Conservation (phyloP, 768 basidiomycete genomes). For the Polyporus arcularius region DNA sequence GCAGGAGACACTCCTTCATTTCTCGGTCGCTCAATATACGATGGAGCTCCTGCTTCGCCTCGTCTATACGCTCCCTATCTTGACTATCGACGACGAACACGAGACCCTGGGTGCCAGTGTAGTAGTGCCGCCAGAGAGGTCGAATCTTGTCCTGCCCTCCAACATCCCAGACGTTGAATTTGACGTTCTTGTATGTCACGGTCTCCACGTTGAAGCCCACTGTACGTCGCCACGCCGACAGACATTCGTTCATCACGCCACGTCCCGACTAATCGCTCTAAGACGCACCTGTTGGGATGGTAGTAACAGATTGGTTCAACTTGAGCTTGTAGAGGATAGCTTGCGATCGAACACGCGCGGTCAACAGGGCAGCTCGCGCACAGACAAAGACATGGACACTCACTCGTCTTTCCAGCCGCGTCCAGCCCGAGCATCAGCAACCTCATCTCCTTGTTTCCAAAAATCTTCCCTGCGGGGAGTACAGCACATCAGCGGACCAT, state of each 20-base stretch:
- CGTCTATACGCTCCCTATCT: constrained; percentile 93
- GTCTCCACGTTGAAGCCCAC: constrained; percentile 99
- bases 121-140: constrained; percentile 98
- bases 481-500: constrained; percentile 3
- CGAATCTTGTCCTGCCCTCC: constrained; percentile 99
- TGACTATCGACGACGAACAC: constrained; percentile 98
- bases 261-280: not conserved
- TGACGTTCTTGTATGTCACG: constrained; percentile 98
- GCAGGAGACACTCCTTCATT: constrained; percentile 95
- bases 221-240: constrained; percentile 29
- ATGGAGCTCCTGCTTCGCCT: constrained; percentile 94
- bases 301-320: constrained; percentile 97
- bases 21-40: constrained; percentile 95
- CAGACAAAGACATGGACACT: constrained; percentile 34
- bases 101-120: constrained; percentile 97
- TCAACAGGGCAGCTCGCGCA: constrained; percentile 7
- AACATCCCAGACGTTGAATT: constrained; percentile 95
- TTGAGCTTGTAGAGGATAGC: constrained; percentile 99
- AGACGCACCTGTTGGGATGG: constrained; percentile 85
- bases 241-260: not conserved
- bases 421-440: constrained; percentile 96
- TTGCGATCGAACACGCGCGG: constrained; percentile 33
- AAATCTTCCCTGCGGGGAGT: constrained; percentile 70
- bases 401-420: constrained; percentile 98
- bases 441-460: constrained; percentile 99